Base-by-base conservation (phyloP, 208 protist species). In the Trichomonas vaginalis region DNA sequence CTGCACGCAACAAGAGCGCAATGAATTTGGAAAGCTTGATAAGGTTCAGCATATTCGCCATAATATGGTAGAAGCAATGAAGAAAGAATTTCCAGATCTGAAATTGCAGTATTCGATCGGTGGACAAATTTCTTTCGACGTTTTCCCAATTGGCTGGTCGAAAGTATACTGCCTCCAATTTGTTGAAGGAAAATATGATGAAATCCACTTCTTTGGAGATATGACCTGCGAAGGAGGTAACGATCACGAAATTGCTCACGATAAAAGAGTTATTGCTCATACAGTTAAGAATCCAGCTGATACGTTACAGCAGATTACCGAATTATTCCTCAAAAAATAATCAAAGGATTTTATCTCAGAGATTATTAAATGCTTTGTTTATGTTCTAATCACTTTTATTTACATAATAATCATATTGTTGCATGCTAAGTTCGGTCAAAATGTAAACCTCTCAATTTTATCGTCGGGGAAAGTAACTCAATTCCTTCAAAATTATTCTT, bases 161-260 rank as follows among this genome's bases (percentile, higher is more conserved):
- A 99, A 99, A 97, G 99, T 98, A 3, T 99, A 99, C 97, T 99
- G 98, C 97, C 97, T 99, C 14, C 80, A 95, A 27, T 97, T 96
- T 96, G 97, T 98, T 95, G 98, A 99, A 56, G 98, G 98, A 21
- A 80, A 97, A 87, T 99, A 98, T 96, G 97, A 98, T n/a, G 97
- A 97, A 39, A 99, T 99, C 96, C 98, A 99, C 97, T 99, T 99
- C 97, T 99, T 99, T 97, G 99, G 99, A 61, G 99, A 99, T 97
- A 99, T 99, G 97, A 99, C 99, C 9, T 96, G 96, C 15, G 35
- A 98, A 96, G 99, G 99, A 95, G 99, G 99, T 42, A 99, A 99
- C 97, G 99, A 99, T 97, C 99, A 99, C 97, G 99, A 99, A 97
- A 99, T 99, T 96, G 99, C 98, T 97, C 96, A 80, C 0, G 96